Conservation (phyloP, 2,329 filamentous ascomycete species). For the Penicillium sp. region DNA sequence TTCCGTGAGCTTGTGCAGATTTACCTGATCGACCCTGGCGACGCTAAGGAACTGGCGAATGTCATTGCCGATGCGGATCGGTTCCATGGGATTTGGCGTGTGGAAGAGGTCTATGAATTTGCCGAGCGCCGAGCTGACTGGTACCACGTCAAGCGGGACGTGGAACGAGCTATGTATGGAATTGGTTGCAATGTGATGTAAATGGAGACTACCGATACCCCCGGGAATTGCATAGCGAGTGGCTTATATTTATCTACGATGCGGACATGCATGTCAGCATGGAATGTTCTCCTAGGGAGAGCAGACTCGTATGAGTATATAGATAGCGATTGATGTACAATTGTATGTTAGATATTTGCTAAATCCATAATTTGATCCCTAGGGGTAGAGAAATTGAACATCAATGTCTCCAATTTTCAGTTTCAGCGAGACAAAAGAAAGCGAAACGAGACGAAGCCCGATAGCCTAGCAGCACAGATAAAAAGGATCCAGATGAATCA, state of each 20-base stretch:
- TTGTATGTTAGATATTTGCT: not conserved
- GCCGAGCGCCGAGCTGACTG: constrained; percentile 91
- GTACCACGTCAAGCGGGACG: constrained; percentile 82
- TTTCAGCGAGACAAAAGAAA: not conserved
- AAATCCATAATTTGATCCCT: not conserved
- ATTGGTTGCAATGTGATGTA: constrained; percentile 86
- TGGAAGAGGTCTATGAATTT: constrained; percentile 97
- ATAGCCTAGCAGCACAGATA: not conserved
- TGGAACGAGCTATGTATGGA: constrained; percentile 97
- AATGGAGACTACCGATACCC: constrained; percentile 24
- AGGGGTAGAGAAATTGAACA: not conserved
- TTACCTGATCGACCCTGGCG: constrained; percentile 80
- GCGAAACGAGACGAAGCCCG: not conserved
- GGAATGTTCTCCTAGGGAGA: not conserved
- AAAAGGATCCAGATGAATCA: not conserved
- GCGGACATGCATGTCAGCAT: constrained; percentile 9
- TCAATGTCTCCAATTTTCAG: not conserved
- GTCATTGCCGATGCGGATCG: constrained; percentile 90
- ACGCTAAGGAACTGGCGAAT: constrained; percentile 91
- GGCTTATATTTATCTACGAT: not conserved
- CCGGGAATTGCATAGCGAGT: constrained; percentile 18
- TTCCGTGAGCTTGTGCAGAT: constrained; percentile 92
- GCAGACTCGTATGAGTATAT: not conserved
- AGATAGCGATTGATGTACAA: not conserved
- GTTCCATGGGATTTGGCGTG: constrained; percentile 87